Evolutionary conservation across 768 basidiomycete species (phyloP).

Genomic region (Porphyrellus cyaneotinctus): DNA sequence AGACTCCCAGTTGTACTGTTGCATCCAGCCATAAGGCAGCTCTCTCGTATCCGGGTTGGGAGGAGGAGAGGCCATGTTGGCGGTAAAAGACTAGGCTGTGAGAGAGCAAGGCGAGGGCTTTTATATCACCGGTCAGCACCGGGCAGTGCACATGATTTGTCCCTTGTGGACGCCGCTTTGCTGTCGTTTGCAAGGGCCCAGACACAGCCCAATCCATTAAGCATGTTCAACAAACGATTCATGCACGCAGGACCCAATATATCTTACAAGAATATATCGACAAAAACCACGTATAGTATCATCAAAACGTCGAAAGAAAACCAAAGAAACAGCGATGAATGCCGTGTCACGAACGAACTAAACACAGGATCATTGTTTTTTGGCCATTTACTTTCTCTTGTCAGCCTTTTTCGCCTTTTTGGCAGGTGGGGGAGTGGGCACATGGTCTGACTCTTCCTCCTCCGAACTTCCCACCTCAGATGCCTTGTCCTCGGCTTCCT

Average conservation of each 20-base stretch:
- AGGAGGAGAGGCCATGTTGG: conserved; percentile 44
- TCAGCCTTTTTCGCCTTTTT: conserved; percentile 30
- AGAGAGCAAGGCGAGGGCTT: conserved; percentile 20
- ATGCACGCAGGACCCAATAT: conserved; percentile 7
- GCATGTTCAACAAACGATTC: neutral
- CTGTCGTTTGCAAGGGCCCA: conserved; percentile 25
- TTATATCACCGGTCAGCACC: conserved; percentile 16
- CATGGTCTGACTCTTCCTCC: conserved; percentile 25
- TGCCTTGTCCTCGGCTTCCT: conserved; percentile 14
- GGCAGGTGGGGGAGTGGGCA: conserved; percentile 27
- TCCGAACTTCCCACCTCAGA: conserved; percentile 24
- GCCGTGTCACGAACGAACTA: conserved; percentile 7
- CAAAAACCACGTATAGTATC: conserved; percentile 26
- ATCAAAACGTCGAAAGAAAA: conserved; percentile 6
- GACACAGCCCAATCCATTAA: neutral
- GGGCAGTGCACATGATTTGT: conserved; percentile 18
- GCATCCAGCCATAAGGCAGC: conserved; percentile 65
- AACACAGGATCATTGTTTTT: conserved; percentile 4
- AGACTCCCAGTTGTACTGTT: conserved; percentile 65
- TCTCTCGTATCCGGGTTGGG: conserved; percentile 53
- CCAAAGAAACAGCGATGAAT: conserved; percentile 1
- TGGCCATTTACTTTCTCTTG: conserved; percentile 21
- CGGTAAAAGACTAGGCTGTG: conserved; percentile 16
- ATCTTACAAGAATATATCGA: conserved; percentile 30
- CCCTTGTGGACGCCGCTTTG: conserved; percentile 33